Evolutionary conservation across 2,329 filamentous ascomycete genomes (phyloP).

Genomic region (Colletotrichum higginsianum): DNA sequence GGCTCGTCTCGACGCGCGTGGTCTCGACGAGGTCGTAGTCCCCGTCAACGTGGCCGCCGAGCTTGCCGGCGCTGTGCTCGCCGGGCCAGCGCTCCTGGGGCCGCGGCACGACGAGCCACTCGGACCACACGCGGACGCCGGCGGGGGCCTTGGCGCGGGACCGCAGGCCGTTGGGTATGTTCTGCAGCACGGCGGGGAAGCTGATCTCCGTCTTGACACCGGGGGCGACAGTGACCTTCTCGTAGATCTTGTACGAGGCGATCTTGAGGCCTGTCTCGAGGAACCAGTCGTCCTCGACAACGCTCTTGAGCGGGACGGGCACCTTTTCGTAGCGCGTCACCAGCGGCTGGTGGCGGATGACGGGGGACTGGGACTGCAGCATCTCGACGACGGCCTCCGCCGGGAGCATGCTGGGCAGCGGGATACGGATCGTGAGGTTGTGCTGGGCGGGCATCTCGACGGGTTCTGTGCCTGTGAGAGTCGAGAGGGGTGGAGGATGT

Average conservation of each 20-base stretch:
- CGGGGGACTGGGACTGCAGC: conserved; percentile 58
- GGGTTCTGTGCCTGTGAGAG: background rate
- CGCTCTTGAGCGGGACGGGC: conserved; percentile 50
- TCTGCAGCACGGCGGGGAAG: conserved; percentile 62
- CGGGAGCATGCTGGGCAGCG: conserved; percentile 57
- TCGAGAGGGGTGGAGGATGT: background rate
- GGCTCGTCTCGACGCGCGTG: conserved; percentile 52
- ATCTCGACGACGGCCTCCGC: conserved; percentile 55
- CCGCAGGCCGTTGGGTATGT: conserved; percentile 57
- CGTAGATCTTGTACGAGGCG: conserved; percentile 51
- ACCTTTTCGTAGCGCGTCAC: conserved; percentile 55
- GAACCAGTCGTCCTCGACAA: conserved; percentile 60
- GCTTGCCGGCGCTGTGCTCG: conserved; percentile 28
- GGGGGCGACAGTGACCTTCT: conserved; percentile 55
- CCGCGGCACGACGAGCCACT: conserved; percentile 49
- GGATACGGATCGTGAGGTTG: conserved; percentile 56
- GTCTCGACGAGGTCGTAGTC: conserved; percentile 54
- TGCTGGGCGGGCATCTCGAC: conserved; percentile 46
- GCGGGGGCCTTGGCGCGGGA: conserved; percentile 59
- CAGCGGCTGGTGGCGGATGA: conserved; percentile 59
- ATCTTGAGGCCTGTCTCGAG: conserved; percentile 51
- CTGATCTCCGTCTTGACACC: conserved; percentile 57
- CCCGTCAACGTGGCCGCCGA: conserved; percentile 43
- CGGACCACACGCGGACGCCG: conserved; percentile 60
- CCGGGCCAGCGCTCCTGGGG: conserved; percentile 44